Conservation (phyloP, 371 early-diverging fungal species). For the Chytridium lagenaria region DNA sequence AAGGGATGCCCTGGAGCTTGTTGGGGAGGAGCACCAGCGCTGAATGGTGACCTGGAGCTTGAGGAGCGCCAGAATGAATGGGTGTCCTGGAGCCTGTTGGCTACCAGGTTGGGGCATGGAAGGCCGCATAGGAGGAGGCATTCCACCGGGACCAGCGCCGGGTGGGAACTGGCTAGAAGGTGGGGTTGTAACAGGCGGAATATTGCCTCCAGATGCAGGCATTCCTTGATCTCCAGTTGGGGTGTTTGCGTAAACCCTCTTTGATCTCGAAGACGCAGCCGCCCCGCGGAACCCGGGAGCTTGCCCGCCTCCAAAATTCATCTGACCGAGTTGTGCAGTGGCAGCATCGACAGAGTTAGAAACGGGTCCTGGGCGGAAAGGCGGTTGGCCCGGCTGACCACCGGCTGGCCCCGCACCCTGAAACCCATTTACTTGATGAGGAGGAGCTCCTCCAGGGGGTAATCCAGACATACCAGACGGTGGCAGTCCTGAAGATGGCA, state of each 20-base stretch:
- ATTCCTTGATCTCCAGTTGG: background rate
- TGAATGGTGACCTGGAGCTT: no score
- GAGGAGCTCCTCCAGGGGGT: background rate
- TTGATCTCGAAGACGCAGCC: constrained; percentile 1
- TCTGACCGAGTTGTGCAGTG: constrained; percentile 18
- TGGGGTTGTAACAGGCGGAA: background rate
- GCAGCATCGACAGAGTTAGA: background rate
- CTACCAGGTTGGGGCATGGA: background rate
- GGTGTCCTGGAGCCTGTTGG: background rate
- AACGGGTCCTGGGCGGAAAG: background rate
- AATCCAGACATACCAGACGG: background rate
- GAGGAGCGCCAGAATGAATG: no score
- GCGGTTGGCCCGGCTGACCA: background rate
- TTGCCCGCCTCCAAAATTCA: constrained; percentile 7
- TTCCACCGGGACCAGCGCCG: background rate
- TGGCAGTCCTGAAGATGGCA: no score
- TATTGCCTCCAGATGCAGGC: constrained; percentile 1
- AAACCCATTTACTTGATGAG: background rate
- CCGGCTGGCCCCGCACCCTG: background rate
- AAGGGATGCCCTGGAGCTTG: background rate
- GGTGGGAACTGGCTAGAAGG: background rate
- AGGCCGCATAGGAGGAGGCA: background rate
- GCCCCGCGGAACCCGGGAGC: constrained; percentile 6
- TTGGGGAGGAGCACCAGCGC: no score
- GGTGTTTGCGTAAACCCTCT: constrained; percentile 17